Evolutionary conservation across 2,329 filamentous ascomycete species (phyloP).

Genomic region (Fonsecaea monophora): DNA sequence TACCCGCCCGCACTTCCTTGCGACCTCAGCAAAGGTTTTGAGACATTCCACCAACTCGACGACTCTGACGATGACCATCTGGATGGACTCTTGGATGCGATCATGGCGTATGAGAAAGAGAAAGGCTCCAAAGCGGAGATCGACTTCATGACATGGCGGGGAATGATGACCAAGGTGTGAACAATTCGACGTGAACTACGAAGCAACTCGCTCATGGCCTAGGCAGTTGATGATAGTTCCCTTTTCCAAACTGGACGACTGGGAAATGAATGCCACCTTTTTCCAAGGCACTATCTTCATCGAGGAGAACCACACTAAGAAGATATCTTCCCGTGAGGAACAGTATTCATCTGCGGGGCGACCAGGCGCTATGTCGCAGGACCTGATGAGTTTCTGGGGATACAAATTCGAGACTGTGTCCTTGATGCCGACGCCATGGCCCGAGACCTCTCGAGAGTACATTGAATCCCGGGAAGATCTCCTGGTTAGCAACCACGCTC

Average conservation of each 20-base stretch:
- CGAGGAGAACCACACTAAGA: conserved; percentile 84
- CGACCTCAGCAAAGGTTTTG: conserved; percentile 80
- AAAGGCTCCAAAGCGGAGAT: conserved; percentile 72
- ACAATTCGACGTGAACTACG: not conserved
- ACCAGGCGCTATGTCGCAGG: conserved; percentile 67
- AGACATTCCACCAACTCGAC: conserved; percentile 82
- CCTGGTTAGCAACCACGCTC: conserved; percentile 84
- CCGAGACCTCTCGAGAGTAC: conserved; percentile 71
- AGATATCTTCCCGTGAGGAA: conserved; percentile 65
- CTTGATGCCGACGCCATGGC: conserved; percentile 77
- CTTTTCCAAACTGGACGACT: conserved; percentile 77
- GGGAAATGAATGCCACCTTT: conserved; percentile 89
- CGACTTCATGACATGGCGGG: conserved; percentile 89
- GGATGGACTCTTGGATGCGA: conserved; percentile 78
- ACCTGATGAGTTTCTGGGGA: conserved; percentile 93
- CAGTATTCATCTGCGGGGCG: conserved; percentile 61
- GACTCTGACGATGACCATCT: conserved; percentile 85
- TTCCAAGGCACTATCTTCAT: conserved; percentile 79
- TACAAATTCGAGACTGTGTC: conserved; percentile 96
- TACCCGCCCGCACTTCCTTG: conserved; percentile 75
- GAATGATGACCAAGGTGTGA: conserved; percentile 95
- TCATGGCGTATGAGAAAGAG: conserved; percentile 74
- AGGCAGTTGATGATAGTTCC: conserved; percentile 80
- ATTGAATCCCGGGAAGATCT: conserved; percentile 78
- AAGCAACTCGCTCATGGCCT: conserved; percentile 26